Base-by-base conservation (phyloP, 176 grass and related monocot species). In the Oryza punctata region DNA sequence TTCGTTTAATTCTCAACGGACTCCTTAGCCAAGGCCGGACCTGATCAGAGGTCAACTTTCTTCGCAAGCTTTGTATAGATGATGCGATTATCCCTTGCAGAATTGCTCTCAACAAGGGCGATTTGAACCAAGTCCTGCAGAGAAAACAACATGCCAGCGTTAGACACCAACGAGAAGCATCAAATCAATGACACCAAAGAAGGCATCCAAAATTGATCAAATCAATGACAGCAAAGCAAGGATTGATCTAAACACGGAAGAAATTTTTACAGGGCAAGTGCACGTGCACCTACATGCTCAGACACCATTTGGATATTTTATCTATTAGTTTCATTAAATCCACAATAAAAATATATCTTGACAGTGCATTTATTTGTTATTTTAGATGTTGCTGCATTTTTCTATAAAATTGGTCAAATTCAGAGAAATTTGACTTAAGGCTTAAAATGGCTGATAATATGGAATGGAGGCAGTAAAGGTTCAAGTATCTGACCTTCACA, bases 71-170 rank as follows among this genome's bases (percentile, higher is more conserved):
- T 99, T 23, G 80, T 80, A 77, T 99, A 99, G 38, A 99, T 79
- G 65, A 99, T 91, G 66, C 93, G 93, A 72, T 96, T 90, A 73
- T 99, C 93, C 84, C 97, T 96, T 54, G 85, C 81, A 12, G 97
- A 96, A 77, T 96, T 96, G 78, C 97, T 99, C 81, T 99, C 97
- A 44, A 89, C 54, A 85, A 96, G 88, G 79, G 97, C 97, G 78
- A 70, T 99, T 89, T 99, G 97, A 79, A 90, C 91, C 81, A 99
- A 81, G 81, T 96, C 97, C 97, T 99, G 59, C 59, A 69, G 19
- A 80, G 4, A 38, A 30, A 85, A 77, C 18, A 70, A 21, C n/a
- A 65, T 45, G 5, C 21, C 37, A 87, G 6, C 21, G 9, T 67
- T 69, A 73, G 21, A 29, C 61, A 85, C 10, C 16, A 41, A 63